phyloP scores from a whole-genome alignment of 2,329 filamentous ascomycete genomes.

The Escovopsis weberi region DNA sequence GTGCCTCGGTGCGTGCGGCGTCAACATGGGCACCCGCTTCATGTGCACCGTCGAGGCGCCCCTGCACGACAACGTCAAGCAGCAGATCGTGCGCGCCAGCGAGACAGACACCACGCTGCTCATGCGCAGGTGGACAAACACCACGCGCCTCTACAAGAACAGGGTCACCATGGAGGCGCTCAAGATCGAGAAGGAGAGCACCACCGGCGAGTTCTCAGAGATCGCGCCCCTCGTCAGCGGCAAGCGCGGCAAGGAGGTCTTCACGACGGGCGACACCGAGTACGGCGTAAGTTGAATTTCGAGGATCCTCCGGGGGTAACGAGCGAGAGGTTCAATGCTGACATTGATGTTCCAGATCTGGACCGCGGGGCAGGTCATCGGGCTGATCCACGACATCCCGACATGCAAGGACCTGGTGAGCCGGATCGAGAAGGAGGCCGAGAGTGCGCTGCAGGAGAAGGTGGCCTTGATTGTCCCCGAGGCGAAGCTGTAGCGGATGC shows the following conservation, averaged over 20 bases:
- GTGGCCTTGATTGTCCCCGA: constrained; percentile 38
- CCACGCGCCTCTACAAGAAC: constrained; percentile 75
- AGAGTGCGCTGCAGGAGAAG: constrained; percentile 47
- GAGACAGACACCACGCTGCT: constrained; percentile 88
- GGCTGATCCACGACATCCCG: constrained; percentile 70
- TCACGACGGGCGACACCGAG: constrained; percentile 80
- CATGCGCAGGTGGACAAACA: constrained; percentile 85
- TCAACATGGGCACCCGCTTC: constrained; percentile 98
- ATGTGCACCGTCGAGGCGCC: constrained; percentile 93
- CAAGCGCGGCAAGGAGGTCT: constrained; percentile 81
- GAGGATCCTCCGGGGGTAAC: no score
- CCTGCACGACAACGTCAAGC: constrained; percentile 86
- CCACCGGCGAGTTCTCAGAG: constrained; percentile 76
- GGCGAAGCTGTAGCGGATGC: constrained; percentile 39
- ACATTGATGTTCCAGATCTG: constrained; percentile 48
- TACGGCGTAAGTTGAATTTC: constrained; percentile 53
- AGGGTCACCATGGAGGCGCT: constrained; percentile 70
- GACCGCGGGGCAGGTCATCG: constrained; percentile 94
- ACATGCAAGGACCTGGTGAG: constrained; percentile 55
- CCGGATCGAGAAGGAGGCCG: constrained; percentile 65
- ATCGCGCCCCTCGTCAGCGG: constrained; percentile 79
- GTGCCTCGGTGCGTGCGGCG: constrained; percentile 75
- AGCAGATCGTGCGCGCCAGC: constrained; percentile 72
- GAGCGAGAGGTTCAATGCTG: background rate
- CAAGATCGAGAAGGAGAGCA: constrained; percentile 70